These are phyloP conservation scores for Amylostereum areolatum DNA, from an alignment of 1,284 basidiomycete species.

Conservation along the genomic window DNA sequence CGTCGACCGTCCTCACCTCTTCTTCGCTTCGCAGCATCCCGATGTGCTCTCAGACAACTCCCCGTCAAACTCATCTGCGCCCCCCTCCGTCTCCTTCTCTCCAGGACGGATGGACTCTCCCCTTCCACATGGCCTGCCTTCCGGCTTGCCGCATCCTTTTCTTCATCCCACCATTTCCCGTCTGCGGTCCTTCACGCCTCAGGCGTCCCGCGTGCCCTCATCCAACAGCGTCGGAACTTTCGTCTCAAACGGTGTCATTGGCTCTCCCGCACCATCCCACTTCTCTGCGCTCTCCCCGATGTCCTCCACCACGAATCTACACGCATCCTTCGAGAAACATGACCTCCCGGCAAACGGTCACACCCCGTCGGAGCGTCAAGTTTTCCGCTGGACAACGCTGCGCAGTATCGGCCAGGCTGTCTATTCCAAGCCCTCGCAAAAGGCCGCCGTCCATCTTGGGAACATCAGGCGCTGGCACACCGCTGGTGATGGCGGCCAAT, in stretches of 20 bases:
- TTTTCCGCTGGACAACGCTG: constrained; percentile 78
- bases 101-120: constrained; percentile 32
- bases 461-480: constrained; percentile 49
- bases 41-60: constrained; percentile 37
- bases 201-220: constrained; percentile 43
- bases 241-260: constrained; percentile 34
- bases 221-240: constrained; percentile 40
- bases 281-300: constrained; percentile 66
- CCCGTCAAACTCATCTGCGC: constrained; percentile 37
- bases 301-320: constrained; percentile 58
- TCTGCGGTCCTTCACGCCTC: constrained; percentile 65
- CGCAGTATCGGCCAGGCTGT: constrained; percentile 49
- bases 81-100: constrained; percentile 23
- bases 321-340: constrained; percentile 21
- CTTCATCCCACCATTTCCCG: constrained; percentile 79
- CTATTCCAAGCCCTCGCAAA: constrained; percentile 51
- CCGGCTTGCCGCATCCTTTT: constrained; percentile 42
- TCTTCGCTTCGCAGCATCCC: constrained; percentile 21
- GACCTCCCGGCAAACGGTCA: constrained; percentile 19
- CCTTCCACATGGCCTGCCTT: constrained; percentile 20
- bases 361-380: constrained; percentile 40
- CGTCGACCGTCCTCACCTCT: constrained; percentile 1
- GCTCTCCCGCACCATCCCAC: constrained; percentile 56
- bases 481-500: constrained; percentile 81
- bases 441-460: constrained; percentile 60